Conservation (phyloP, 1,139 yeast species). For the Yamadazyma dendronema region DNA sequence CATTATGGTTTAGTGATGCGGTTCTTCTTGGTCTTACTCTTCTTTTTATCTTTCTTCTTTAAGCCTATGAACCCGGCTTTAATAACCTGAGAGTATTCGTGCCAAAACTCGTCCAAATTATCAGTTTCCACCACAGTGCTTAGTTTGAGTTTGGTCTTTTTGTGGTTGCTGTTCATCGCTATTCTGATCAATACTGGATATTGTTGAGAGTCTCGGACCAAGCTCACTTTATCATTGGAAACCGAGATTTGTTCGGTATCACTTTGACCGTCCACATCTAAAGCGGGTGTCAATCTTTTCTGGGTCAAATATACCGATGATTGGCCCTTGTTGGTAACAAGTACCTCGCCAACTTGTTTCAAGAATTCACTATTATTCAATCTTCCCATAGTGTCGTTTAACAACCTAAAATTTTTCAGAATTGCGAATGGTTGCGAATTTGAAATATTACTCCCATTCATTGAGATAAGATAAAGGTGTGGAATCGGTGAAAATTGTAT, state of each 20-base stretch:
- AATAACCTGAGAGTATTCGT: slow-evolving; percentile 59
- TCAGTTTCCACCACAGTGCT: slow-evolving; percentile 64
- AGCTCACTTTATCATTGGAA: background rate
- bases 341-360: slow-evolving; percentile 25
- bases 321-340: slow-evolving; percentile 34
- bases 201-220: slow-evolving; percentile 9
- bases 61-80: slow-evolving; percentile 58
- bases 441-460: background rate
- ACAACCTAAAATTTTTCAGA: background rate
- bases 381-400: slow-evolving; percentile 29
- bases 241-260: background rate
- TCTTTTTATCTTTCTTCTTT: slow-evolving; percentile 51
- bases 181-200: slow-evolving; percentile 58
- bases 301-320: slow-evolving; percentile 45
- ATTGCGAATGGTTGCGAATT: background rate
- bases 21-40: slow-evolving; percentile 43
- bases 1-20: slow-evolving; percentile 14
- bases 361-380: slow-evolving; percentile 40
- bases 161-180: slow-evolving; percentile 37
- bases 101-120: slow-evolving; percentile 67
- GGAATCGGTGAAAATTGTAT: too few relatives aligned
- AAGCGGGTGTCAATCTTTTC: slow-evolving; percentile 33
- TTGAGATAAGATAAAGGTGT: too few relatives aligned
- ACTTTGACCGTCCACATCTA: slow-evolving; percentile 19
- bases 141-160: slow-evolving; percentile 46